phyloP scores from a whole-genome alignment of 1,139 yeast species.

The Entelexis paramagnoliae region DNA sequence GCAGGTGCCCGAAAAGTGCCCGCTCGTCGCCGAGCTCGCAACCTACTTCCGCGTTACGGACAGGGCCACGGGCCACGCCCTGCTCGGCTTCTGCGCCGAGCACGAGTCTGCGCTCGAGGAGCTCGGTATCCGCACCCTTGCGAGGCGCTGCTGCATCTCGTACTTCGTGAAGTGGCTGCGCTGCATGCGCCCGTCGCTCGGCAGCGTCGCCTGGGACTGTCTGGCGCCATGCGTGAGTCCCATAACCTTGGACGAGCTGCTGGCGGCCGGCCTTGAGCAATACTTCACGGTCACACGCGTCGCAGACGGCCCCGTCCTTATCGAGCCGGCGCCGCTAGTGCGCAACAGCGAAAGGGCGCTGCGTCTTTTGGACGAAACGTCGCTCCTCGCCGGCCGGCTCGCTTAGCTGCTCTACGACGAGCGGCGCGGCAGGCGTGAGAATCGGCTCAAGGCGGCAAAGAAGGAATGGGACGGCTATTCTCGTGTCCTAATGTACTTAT shows the following conservation, averaged over 20 bases:
- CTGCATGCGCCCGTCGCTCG: not conserved
- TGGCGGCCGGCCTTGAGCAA: not conserved
- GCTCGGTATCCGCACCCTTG: not conserved
- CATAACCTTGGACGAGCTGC: not conserved
- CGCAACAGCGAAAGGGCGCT: not conserved
- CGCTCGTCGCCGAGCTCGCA: constrained; percentile 1
- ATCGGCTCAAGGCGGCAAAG: no score
- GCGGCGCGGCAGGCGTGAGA: no score
- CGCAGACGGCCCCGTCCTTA: not conserved
- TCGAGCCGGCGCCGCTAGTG: not conserved
- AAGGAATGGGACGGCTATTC: not conserved
- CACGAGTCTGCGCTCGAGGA: not conserved
- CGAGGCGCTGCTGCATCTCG: not conserved
- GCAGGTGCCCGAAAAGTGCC: not conserved
- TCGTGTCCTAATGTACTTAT: not conserved
- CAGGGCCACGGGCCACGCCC: not conserved
- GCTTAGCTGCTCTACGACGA: no score
- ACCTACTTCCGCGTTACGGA: not conserved
- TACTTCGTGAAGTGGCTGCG: not conserved
- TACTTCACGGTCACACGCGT: not conserved
- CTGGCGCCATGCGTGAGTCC: not conserved
- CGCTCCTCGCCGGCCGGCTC: not conserved
- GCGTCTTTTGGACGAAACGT: not conserved
- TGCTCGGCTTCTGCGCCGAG: not conserved
- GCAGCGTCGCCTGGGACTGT: not conserved